Conservation (phyloP, 495 filamentous ascomycete species). For the Parathielavia hyrcaniae region DNA sequence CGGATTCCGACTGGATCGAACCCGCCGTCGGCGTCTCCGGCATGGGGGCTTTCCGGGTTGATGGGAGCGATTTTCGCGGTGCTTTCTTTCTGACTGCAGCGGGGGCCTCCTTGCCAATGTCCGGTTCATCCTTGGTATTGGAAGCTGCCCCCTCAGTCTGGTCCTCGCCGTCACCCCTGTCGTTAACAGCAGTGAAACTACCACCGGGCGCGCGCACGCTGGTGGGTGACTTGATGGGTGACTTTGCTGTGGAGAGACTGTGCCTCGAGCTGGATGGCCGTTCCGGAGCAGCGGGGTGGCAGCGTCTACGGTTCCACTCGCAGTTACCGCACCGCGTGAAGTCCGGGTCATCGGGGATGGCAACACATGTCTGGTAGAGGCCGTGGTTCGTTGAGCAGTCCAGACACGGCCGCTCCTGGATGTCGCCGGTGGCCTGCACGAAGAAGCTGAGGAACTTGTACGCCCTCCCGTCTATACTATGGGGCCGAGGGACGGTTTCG, state of each 20-base stretch:
- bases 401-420: conserved; percentile 23
- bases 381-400: conserved; percentile 24
- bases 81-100: background rate
- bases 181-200: conserved; percentile 30
- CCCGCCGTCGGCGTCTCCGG: conserved; percentile 1
- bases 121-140: background rate
- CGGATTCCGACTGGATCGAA: background rate
- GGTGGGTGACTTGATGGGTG: background rate
- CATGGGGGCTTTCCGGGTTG: conserved; percentile 5
- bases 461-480: conserved; percentile 21
- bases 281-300: conserved; percentile 14
- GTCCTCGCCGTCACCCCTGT: background rate
- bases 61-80: conserved; percentile 26
- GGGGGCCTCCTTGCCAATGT: background rate
- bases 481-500: conserved; percentile 21
- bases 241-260: background rate
- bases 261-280: conserved; percentile 3
- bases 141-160: background rate
- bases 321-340: conserved; percentile 34
- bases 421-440: conserved; percentile 30
- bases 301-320: conserved; percentile 31
- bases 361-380: conserved; percentile 26
- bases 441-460: conserved; percentile 31
- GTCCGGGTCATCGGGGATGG: conserved; percentile 18
- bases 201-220: background rate